Evolutionary conservation across 2,329 filamentous ascomycete species (phyloP).

Genomic region (Metarhizium brunneum): DNA sequence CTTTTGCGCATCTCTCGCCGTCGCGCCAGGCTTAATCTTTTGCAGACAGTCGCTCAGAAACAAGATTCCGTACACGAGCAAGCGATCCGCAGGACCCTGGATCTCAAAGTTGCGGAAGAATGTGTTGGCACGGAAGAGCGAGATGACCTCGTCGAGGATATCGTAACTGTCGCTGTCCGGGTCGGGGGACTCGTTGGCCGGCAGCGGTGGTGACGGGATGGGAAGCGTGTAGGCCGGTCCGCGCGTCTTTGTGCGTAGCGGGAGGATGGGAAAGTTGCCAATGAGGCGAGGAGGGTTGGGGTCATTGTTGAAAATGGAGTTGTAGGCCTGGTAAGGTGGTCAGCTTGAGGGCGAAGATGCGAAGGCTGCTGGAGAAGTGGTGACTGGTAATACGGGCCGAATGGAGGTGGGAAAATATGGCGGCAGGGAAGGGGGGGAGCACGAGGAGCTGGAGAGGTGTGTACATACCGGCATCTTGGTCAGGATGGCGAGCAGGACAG

Average conservation of each 20-base stretch:
- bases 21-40: slow-evolving; percentile 73
- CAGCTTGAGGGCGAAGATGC: slow-evolving; percentile 1
- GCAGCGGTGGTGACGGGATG: slow-evolving; percentile 44
- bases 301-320: slow-evolving; percentile 90
- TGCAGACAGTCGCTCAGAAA: slow-evolving; percentile 84
- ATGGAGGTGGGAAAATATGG: neutral
- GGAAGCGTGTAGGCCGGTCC: slow-evolving; percentile 88
- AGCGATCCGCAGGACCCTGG: slow-evolving; percentile 86
- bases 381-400: neutral
- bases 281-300: slow-evolving; percentile 52
- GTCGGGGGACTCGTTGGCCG: slow-evolving; percentile 57
- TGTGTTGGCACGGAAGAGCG: slow-evolving; percentile 93
- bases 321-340: slow-evolving; percentile 64
- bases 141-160: slow-evolving; percentile 86
- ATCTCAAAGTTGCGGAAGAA: slow-evolving; percentile 99
- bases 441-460: slow-evolving; percentile 6
- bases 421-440: neutral
- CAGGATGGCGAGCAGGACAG: slow-evolving; percentile 12
- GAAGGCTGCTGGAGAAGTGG: neutral
- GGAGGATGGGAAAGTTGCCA: slow-evolving; percentile 92
- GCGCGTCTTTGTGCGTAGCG: slow-evolving; percentile 87
- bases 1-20: slow-evolving; percentile 51
- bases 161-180: slow-evolving; percentile 91
- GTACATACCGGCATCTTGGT: slow-evolving; percentile 38
- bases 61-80: slow-evolving; percentile 93